Percentiles rank a stretch among this genome's conserved stretches.
Evolutionary conservation across 441 rosid species (phyloP).

Genomic region (Populus hybrid): DNA sequence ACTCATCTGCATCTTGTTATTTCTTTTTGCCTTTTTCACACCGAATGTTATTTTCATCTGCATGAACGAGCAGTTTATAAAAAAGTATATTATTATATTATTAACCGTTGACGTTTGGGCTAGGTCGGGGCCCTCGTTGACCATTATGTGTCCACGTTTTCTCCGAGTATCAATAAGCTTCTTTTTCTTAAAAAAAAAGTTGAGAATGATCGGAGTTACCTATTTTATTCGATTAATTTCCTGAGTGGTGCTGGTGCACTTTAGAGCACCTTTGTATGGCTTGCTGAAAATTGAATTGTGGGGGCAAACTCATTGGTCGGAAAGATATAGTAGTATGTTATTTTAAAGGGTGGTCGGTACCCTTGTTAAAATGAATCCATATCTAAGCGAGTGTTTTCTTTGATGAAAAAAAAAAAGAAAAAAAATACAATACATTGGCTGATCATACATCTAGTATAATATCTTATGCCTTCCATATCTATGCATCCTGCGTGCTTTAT

Average conservation of each 20-base stretch:
- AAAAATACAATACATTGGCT: too few species aligned
- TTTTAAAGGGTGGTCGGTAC: not conserved
- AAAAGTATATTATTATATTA: not conserved
- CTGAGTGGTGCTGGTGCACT: not conserved
- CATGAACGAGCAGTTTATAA: not conserved
- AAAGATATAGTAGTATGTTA: not conserved
- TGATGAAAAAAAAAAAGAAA: too few species aligned
- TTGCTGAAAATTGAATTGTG: not conserved
- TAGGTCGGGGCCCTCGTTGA: not conserved
- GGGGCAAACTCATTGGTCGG: not conserved
- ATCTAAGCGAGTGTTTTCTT: too few species aligned
- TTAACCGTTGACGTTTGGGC: not conserved
- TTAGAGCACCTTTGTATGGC: not conserved
- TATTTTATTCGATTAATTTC: too few species aligned
- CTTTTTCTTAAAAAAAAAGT: not conserved
- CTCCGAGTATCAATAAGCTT: not conserved
- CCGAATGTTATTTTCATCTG: not conserved
- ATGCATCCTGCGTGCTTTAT: too few species aligned
- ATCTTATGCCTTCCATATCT: too few species aligned
- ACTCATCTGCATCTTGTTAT: not conserved
- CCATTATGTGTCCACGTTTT: not conserved
- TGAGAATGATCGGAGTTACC: too few species aligned
- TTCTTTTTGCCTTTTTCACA: not conserved
- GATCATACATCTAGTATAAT: too few species aligned
- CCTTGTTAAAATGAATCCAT: not conserved